A percentile compares a stretch with the other conserved stretches of the same genome.
These are phyloP conservation scores for Collybia sp. DNA, from an alignment of 768 basidiomycete species.

Conservation along the genomic window DNA sequence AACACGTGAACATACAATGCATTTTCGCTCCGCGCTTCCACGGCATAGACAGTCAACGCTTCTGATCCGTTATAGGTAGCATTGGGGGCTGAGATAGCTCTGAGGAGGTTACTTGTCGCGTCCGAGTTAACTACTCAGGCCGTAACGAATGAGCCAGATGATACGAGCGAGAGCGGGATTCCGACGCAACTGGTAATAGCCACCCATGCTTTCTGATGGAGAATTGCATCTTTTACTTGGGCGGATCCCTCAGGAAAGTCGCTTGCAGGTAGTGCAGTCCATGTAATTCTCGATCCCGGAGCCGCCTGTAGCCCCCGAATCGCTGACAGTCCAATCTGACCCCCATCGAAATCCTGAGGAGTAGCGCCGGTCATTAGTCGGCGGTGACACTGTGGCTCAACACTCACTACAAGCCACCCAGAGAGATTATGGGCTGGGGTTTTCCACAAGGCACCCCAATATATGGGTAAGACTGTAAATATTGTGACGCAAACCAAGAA, in stretches of 20 bases:
- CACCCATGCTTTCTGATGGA: slow-evolving; percentile 47
- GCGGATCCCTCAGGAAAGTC: slow-evolving; percentile 35
- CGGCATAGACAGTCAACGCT: slow-evolving; percentile 44
- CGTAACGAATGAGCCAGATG: too few relatives aligned
- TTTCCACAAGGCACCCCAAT: slow-evolving; percentile 18
- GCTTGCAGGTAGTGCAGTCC: slow-evolving; percentile 31
- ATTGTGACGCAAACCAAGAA: slow-evolving; percentile 10
- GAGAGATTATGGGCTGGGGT: slow-evolving; percentile 12
- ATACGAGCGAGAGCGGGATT: neutral
- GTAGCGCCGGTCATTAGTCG: neutral
- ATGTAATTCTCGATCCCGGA: slow-evolving; percentile 29
- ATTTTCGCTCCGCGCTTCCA: slow-evolving; percentile 57
- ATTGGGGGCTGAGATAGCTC: slow-evolving; percentile 32
- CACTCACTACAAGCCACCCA: slow-evolving; percentile 18
- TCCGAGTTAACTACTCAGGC: slow-evolving; percentile 31
- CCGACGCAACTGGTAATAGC: slow-evolving; percentile 40
- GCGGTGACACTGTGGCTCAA: neutral
- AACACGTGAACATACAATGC: slow-evolving; percentile 40
- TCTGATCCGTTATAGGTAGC: slow-evolving; percentile 38
- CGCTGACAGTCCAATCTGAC: slow-evolving; percentile 39
- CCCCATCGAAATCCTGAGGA: slow-evolving; percentile 53
- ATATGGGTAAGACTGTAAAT: slow-evolving; percentile 16
- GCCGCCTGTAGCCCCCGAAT: slow-evolving; percentile 23
- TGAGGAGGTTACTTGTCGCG: slow-evolving; percentile 29
- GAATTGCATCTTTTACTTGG: slow-evolving; percentile 37